Conservation (phyloP, 805 yeast genomes). For the Saturnispora sekii region DNA sequence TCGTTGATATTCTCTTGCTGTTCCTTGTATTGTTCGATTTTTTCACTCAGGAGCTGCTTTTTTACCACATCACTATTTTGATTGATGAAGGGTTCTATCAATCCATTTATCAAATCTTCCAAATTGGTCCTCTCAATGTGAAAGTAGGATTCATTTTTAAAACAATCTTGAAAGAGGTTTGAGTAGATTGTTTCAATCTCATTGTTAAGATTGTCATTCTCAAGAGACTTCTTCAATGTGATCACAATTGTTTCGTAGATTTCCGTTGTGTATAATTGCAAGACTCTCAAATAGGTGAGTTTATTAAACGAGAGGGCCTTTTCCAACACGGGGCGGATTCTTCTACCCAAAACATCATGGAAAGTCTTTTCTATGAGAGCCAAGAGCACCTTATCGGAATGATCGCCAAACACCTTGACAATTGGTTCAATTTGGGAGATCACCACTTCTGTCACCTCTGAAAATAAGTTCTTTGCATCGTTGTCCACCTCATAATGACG, state of each 20-base stretch:
- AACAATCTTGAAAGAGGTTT: slow-evolving; percentile 65
- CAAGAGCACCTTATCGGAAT: slow-evolving; percentile 54
- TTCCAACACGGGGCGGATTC: slow-evolving; percentile 48
- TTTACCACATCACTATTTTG: slow-evolving; percentile 29
- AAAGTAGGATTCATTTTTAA: slow-evolving; percentile 60
- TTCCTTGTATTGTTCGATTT: slow-evolving; percentile 21
- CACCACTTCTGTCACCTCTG: slow-evolving; percentile 48
- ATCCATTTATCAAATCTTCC: slow-evolving; percentile 39
- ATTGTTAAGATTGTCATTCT: slow-evolving; percentile 31
- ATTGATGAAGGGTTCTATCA: slow-evolving; percentile 37
- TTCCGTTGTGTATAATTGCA: slow-evolving; percentile 55
- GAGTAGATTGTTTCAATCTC: slow-evolving; percentile 62
- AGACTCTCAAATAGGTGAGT: slow-evolving; percentile 64
- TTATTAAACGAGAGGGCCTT: slow-evolving; percentile 54
- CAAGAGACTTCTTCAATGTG: slow-evolving; percentile 53
- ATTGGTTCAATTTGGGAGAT: slow-evolving; percentile 67
- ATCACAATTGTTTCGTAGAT: slow-evolving; percentile 48
- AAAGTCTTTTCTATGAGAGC: slow-evolving; percentile 67
- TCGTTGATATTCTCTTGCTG: slow-evolving; percentile 9
- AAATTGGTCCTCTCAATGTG: slow-evolving; percentile 60
- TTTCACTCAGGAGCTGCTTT: slow-evolving; percentile 26
- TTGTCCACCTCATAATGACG: slow-evolving; percentile 41
- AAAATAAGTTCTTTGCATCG: slow-evolving; percentile 41
- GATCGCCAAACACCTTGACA: slow-evolving; percentile 50
- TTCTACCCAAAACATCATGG: slow-evolving; percentile 57